A percentile compares a stretch with the other conserved stretches of the same genome.
These are phyloP conservation scores for Pseudogymnoascus sp. DNA, from an alignment of 2,329 filamentous ascomycete species.

Conservation along the genomic window DNA sequence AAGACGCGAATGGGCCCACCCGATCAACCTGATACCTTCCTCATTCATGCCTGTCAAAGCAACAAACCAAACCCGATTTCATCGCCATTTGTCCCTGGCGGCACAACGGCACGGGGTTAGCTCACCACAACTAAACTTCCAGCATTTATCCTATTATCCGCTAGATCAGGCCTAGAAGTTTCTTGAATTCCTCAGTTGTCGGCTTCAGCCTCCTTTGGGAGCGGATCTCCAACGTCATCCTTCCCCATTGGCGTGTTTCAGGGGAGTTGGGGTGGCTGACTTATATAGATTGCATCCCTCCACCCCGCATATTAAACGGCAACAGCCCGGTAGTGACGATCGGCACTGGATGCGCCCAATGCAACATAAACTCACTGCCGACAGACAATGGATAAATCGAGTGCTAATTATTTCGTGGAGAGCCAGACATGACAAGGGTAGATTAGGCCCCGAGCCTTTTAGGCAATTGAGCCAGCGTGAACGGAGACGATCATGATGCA, in stretches of 20 bases:
- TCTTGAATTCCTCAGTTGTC: neutral
- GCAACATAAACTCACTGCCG: conserved; percentile 2
- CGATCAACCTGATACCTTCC: conserved; percentile 2
- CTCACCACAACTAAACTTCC: neutral
- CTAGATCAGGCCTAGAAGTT: conserved; percentile 3
- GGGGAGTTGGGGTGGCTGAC: conserved; percentile 2
- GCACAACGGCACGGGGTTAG: neutral
- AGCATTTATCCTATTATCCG: conserved; percentile 1
- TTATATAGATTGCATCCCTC: conserved; percentile 3
- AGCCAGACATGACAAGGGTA: neutral
- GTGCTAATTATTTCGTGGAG: neutral
- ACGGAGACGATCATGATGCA: neutral
- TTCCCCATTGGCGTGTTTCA: conserved; percentile 2
- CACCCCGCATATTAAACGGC: conserved; percentile 1
- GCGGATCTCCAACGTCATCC: neutral
- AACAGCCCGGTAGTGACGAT: neutral
- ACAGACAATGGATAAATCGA: conserved; percentile 3
- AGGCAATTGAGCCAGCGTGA: neutral
- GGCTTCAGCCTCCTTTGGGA: neutral
- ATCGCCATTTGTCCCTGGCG: neutral
- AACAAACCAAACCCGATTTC: neutral
- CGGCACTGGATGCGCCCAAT: conserved; percentile 7
- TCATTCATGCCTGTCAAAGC: neutral
- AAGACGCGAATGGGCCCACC: neutral
- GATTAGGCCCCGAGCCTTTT: neutral